phyloP scores from a whole-genome alignment of 1,139 yeast species.

The Geotrichum aggregatum region DNA sequence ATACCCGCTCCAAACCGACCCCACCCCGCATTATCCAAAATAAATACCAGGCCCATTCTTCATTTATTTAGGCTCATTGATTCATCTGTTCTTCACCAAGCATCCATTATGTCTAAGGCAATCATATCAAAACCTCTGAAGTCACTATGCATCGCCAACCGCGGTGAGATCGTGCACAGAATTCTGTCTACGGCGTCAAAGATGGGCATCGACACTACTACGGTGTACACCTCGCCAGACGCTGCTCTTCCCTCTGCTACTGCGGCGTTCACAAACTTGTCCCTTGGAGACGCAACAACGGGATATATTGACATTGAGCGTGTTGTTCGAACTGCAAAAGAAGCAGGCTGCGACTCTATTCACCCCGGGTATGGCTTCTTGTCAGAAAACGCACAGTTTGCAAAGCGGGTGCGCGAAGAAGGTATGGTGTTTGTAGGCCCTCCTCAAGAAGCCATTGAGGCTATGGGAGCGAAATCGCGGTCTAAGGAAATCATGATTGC shows the following conservation, averaged over 20 bases:
- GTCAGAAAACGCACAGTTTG: constrained; percentile 46
- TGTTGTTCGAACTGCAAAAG: constrained; percentile 43
- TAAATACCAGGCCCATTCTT: neutral
- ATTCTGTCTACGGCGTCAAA: constrained; percentile 43
- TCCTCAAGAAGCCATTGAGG: constrained; percentile 39
- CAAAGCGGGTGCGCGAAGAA: constrained; percentile 39
- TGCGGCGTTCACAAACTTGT: constrained; percentile 38
- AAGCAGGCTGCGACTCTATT: constrained; percentile 42
- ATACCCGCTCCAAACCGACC: neutral
- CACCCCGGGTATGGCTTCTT: constrained; percentile 49
- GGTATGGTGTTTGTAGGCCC: constrained; percentile 49
- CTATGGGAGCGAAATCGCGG: constrained; percentile 39
- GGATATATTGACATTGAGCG: constrained; percentile 47
- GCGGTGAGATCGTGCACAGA: constrained; percentile 49
- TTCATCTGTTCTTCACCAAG: too few species aligned
- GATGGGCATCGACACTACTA: constrained; percentile 41
- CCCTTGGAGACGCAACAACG: constrained; percentile 42
- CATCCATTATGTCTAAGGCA: constrained; percentile 12
- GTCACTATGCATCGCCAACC: constrained; percentile 44
- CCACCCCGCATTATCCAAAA: neutral
- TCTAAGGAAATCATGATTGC: constrained; percentile 39
- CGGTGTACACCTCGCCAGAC: constrained; percentile 46
- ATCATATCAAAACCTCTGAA: constrained; percentile 31
- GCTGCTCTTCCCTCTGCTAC: constrained; percentile 43
- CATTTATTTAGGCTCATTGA: too few species aligned